A percentile compares a stretch with the other conserved stretches of the same genome.
Evolutionary conservation across 2,329 filamentous ascomycete species (phyloP).

Genomic region (Microcyclospora tardicrescens): DNA sequence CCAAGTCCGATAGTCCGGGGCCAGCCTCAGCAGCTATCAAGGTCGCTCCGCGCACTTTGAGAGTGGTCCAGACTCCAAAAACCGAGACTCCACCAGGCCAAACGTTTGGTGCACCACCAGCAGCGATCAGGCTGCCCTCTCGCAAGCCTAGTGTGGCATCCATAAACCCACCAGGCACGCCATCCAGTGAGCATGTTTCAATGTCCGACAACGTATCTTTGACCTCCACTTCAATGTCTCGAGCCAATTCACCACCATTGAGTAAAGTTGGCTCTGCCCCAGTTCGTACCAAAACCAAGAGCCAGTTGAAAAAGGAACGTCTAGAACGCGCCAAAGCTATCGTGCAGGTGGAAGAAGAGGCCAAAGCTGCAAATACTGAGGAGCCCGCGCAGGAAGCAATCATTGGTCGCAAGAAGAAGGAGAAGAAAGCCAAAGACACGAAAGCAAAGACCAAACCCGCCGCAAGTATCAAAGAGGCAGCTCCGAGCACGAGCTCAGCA

Average conservation of each 20-base stretch:
- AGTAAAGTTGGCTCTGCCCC: slow-evolving; percentile 55
- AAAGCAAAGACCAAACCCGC: slow-evolving; percentile 16
- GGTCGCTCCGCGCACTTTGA: slow-evolving; percentile 50
- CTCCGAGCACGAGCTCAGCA: slow-evolving; percentile 11
- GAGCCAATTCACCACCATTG: slow-evolving; percentile 57
- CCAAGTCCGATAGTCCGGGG: slow-evolving; percentile 41
- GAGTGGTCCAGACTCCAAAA: slow-evolving; percentile 57
- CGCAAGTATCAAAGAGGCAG: slow-evolving; percentile 14
- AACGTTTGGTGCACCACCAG: slow-evolving; percentile 23
- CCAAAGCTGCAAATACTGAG: slow-evolving; percentile 23
- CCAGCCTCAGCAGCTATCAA: slow-evolving; percentile 34
- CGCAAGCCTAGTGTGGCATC: slow-evolving; percentile 44
- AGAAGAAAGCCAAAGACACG: slow-evolving; percentile 47
- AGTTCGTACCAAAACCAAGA: slow-evolving; percentile 59
- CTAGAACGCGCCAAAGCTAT: slow-evolving; percentile 30
- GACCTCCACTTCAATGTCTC: slow-evolving; percentile 58
- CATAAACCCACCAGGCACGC: slow-evolving; percentile 55
- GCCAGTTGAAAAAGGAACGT: slow-evolving; percentile 59
- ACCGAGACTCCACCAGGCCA: slow-evolving; percentile 39
- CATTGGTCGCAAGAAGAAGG: slow-evolving; percentile 69
- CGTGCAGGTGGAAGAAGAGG: slow-evolving; percentile 37
- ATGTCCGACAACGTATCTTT: slow-evolving; percentile 55
- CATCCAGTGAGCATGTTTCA: slow-evolving; percentile 60
- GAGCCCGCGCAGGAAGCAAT: slow-evolving; percentile 55
- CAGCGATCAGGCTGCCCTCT: slow-evolving; percentile 30